A percentile compares a stretch with the other conserved stretches of the same genome.
Evolutionary conservation across 371 early-diverging fungal genomes (phyloP).

Genomic region (Mucor lusitanicus): DNA sequence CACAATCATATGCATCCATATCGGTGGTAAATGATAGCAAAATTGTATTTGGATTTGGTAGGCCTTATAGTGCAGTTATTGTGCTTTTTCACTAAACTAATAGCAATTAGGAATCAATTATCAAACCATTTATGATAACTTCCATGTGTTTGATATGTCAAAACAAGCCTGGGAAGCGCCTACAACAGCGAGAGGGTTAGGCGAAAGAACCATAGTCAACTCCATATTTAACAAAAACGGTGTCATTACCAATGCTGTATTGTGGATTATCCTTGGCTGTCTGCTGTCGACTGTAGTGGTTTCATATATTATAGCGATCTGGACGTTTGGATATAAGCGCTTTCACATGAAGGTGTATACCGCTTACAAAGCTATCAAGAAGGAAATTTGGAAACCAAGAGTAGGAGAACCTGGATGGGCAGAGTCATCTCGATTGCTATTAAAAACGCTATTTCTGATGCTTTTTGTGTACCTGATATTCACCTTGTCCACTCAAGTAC

Average conservation of each 20-base stretch:
- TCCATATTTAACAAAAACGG: not conserved
- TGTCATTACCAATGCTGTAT: not conserved
- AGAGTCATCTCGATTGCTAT: slow-evolving; percentile 18
- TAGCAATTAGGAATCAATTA: slow-evolving; percentile 8
- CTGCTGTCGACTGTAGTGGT: not conserved
- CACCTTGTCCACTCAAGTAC: slow-evolving; percentile 14
- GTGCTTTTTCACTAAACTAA: no score
- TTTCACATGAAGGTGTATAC: not conserved
- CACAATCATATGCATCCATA: slow-evolving; percentile 8
- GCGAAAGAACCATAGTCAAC: not conserved
- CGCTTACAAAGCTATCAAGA: not conserved
- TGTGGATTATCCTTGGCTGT: slow-evolving; percentile 13
- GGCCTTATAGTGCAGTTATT: not conserved
- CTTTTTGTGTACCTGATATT: slow-evolving; percentile 20
- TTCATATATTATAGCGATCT: not conserved
- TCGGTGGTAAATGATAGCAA: slow-evolving; percentile 3
- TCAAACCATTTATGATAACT: not conserved
- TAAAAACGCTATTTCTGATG: slow-evolving; percentile 14
- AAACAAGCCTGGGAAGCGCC: slow-evolving; percentile 1
- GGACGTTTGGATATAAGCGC: slow-evolving; percentile 1
- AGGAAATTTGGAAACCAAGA: slow-evolving; percentile 19
- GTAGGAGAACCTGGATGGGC: slow-evolving; percentile 29
- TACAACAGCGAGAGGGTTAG: not conserved
- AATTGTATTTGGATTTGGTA: slow-evolving; percentile 14
- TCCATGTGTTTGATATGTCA: slow-evolving; percentile 10